These are phyloP conservation scores for Clarireedia sp. DNA, from an alignment of 2,329 filamentous ascomycete genomes.

Conservation along the genomic window DNA sequence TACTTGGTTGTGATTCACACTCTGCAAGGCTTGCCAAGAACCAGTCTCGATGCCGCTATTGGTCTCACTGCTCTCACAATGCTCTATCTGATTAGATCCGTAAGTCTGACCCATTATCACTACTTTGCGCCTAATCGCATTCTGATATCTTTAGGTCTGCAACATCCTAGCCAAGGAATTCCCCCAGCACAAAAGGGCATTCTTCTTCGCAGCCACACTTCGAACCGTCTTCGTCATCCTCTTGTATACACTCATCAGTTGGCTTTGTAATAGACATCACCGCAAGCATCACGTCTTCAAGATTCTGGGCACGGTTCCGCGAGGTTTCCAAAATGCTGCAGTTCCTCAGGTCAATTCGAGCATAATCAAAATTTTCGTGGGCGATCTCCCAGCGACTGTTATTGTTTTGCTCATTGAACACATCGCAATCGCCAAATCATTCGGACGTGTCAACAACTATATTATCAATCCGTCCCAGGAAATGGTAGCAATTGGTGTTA, in stretches of 20 bases:
- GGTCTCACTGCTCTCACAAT: constrained; percentile 73
- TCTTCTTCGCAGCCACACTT: constrained; percentile 88
- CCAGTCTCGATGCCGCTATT: constrained; percentile 74
- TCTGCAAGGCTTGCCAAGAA: constrained; percentile 59
- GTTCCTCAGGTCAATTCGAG: constrained; percentile 59
- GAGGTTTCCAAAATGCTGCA: constrained; percentile 75
- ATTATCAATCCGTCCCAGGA: constrained; percentile 93
- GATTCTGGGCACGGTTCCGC: constrained; percentile 69
- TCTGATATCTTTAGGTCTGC: constrained; percentile 37
- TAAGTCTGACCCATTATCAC: not conserved
- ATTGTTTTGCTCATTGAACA: constrained; percentile 97
- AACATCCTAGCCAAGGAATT: constrained; percentile 58
- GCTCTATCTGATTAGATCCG: constrained; percentile 66
- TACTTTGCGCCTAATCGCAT: not conserved
- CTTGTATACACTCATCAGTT: constrained; percentile 87
- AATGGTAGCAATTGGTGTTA: constrained; percentile 86
- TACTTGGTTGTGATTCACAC: constrained; percentile 80
- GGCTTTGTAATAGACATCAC: constrained; percentile 66
- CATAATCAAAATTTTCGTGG: constrained; percentile 61
- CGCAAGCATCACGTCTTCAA: constrained; percentile 58
- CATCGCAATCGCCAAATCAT: constrained; percentile 94
- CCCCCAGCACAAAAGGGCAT: constrained; percentile 61
- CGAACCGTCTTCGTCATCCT: constrained; percentile 87
- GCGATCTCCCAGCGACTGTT: constrained; percentile 72
- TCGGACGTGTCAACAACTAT: constrained; percentile 94